Percentiles rank a stretch among this genome's conserved stretches.
These are phyloP conservation scores for Combretum micranthum DNA, from an alignment of 345 rosid genomes.

Conservation along the genomic window DNA sequence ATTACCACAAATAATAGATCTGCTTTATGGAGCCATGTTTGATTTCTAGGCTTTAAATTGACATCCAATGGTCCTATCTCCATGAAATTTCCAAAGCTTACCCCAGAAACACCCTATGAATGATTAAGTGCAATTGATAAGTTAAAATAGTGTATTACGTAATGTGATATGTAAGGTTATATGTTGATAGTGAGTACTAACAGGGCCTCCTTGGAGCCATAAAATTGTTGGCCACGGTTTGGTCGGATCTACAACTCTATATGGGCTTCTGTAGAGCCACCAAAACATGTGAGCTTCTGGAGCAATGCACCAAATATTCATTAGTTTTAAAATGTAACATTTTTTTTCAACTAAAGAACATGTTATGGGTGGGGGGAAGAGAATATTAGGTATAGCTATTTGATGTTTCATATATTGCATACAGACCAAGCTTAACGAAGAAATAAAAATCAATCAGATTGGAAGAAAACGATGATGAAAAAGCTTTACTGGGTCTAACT, in stretches of 20 bases:
- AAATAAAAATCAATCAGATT: too few relatives aligned
- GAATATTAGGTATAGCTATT: too few relatives aligned
- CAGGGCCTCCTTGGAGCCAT: slow-evolving; percentile 42
- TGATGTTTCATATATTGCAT: too few relatives aligned
- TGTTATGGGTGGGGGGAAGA: too few relatives aligned
- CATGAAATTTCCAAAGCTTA: slow-evolving; percentile 29
- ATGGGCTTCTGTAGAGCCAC: slow-evolving; percentile 38
- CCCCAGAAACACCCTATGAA: slow-evolving; percentile 30
- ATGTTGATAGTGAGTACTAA: slow-evolving; percentile 6
- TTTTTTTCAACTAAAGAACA: too few relatives aligned
- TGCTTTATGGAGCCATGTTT: slow-evolving; percentile 38
- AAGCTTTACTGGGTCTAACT: too few relatives aligned
- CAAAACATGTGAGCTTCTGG: slow-evolving; percentile 34
- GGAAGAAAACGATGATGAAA: too few relatives aligned
- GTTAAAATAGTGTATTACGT: neutral
- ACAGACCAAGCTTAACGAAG: too few relatives aligned
- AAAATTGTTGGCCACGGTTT: slow-evolving; percentile 33
- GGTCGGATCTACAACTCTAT: slow-evolving; percentile 27
- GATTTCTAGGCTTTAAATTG: slow-evolving; percentile 27
- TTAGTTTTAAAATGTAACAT: neutral
- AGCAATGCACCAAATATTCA: neutral
- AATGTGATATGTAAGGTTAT: neutral
- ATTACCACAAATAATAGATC: slow-evolving; percentile 40
- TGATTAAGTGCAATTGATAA: neutral
- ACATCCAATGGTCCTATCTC: slow-evolving; percentile 37